A percentile compares a stretch with the other conserved stretches of the same genome.
Conservation (phyloP, 208 protist genomes). For the Kentomonas sorsogonicus region DNA sequence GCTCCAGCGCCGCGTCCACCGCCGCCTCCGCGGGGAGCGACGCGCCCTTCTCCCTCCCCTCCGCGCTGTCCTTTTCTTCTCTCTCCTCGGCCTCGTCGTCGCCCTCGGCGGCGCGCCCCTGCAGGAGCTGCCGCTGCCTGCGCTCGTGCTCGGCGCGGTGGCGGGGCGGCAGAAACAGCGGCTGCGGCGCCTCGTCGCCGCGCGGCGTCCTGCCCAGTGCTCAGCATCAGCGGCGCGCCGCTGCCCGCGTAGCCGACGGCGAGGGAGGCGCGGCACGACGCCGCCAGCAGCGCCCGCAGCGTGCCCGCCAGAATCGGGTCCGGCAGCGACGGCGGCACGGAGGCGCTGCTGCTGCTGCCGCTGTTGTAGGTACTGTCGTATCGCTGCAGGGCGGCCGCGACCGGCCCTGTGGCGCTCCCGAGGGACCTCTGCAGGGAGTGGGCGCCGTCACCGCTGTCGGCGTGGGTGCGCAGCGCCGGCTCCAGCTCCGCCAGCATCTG, state of each 20-base stretch:
- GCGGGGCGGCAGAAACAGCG: no score
- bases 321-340: slow-evolving; percentile 5
- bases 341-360: slow-evolving; percentile 5
- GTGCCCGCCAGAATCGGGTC: slow-evolving; percentile 67
- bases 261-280: slow-evolving; percentile 51
- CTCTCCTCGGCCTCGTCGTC: no score
- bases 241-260: slow-evolving; percentile 35
- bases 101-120: no score
- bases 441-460: no score
- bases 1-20: neutral
- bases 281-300: slow-evolving; percentile 54
- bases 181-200: no score
- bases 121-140: no score
- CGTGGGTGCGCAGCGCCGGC: no score
- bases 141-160: no score
- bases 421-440: no score
- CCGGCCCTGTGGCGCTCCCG: no score
- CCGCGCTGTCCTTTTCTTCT: neutral
- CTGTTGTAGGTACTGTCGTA: slow-evolving; percentile 17
- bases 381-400: no score
- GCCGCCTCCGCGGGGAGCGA: neutral
- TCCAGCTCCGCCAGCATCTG: slow-evolving; percentile 52
- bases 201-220: no score
- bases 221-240: slow-evolving; percentile 16
- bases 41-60: neutral